phyloP scores from a whole-genome alignment of 345 rosid genomes.

The Reutealis trisperma region DNA sequence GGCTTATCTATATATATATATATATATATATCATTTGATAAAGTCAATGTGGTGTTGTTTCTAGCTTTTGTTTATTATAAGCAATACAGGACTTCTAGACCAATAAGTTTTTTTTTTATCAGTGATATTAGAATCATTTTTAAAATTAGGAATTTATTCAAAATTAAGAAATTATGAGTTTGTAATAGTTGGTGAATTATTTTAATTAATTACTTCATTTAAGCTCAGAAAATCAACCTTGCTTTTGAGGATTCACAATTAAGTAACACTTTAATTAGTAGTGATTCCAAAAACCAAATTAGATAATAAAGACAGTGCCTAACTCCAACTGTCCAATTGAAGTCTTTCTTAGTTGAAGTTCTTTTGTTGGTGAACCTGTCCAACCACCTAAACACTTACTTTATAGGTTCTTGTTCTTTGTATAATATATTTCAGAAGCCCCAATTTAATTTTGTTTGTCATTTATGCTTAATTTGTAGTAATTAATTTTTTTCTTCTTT shows the following conservation, averaged over 20 bases:
- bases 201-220: neutral
- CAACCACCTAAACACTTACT: constrained; percentile 4
- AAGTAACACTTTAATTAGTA: neutral
- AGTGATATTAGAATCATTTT: too few relatives aligned
- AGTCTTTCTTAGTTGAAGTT: neutral
- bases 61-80: neutral
- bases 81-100: too few relatives aligned
- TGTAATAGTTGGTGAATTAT: too few relatives aligned
- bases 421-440: too few relatives aligned
- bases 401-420: neutral
- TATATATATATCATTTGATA: neutral
- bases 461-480: too few relatives aligned
- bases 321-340: constrained; percentile 10
- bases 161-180: too few relatives aligned
- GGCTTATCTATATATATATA: neutral
- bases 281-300: constrained; percentile 39
- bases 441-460: too few relatives aligned
- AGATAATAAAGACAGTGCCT: constrained; percentile 23
- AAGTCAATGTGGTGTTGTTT: neutral
- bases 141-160: too few relatives aligned
- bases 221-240: neutral
- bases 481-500: too few relatives aligned
- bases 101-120: too few relatives aligned
- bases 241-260: neutral
- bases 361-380: constrained; percentile 6